A percentile compares a stretch with the other conserved stretches of the same genome.
These are phyloP conservation scores for Linum lewisii DNA, from an alignment of 345 rosid genomes.

Conservation along the genomic window DNA sequence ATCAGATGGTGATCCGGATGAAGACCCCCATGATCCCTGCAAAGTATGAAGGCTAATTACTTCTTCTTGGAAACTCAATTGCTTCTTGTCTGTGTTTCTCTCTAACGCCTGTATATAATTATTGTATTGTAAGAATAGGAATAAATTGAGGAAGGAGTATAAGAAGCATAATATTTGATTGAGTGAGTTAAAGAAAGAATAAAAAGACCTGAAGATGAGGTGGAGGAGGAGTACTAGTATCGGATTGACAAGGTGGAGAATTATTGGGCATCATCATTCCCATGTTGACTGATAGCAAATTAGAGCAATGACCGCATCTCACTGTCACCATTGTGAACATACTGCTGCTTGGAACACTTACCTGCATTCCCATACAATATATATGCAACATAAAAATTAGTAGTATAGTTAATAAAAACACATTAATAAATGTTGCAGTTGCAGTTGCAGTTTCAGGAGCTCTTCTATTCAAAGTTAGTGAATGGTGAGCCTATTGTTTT, in stretches of 20 bases:
- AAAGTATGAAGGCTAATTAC: not conserved
- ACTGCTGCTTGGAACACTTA: constrained; percentile 73
- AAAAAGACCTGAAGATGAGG: constrained; percentile 43
- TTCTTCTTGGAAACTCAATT: not conserved
- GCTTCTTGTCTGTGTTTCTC: not conserved
- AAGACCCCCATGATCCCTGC: too few species aligned
- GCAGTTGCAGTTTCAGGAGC: too few species aligned
- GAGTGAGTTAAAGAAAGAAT: too few species aligned
- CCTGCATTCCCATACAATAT: constrained; percentile 32
- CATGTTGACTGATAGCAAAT: constrained; percentile 75
- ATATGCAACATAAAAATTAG: not conserved
- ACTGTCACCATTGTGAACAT: constrained; percentile 72
- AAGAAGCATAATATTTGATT: too few species aligned
- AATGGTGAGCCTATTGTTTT: too few species aligned
- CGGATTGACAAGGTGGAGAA: too few species aligned
- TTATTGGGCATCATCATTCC: constrained; percentile 55
- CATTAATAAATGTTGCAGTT: too few species aligned
- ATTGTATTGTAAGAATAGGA: too few species aligned
- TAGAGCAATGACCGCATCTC: constrained; percentile 91
- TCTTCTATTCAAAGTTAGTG: too few species aligned
- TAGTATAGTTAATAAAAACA: not conserved
- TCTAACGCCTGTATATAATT: too few species aligned
- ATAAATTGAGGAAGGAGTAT: too few species aligned
- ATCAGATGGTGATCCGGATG: not conserved
- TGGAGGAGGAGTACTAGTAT: constrained; percentile 55